These are phyloP conservation scores for Umbellularia californica DNA, from an alignment of 164 flowering plant species.

Conservation along the genomic window DNA sequence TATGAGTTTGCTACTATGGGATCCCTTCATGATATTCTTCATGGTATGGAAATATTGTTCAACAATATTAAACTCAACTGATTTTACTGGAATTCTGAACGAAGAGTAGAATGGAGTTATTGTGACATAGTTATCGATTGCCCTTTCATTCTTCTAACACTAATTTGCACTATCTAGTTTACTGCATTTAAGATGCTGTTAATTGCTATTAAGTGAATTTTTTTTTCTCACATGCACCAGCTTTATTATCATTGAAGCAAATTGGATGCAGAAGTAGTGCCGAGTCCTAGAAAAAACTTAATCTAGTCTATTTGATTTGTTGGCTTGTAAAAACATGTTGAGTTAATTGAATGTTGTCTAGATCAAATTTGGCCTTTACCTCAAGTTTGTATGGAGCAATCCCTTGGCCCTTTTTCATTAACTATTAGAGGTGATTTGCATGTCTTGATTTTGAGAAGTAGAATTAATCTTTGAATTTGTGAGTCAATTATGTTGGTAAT, in stretches of 20 bases:
- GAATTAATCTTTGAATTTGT: not conserved
- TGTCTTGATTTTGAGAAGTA: not conserved
- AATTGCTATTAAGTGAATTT: too few species aligned
- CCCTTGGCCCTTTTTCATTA: too few species aligned
- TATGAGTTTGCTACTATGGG: conserved; percentile 91
- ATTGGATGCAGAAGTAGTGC: too few species aligned
- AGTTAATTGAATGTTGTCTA: too few species aligned
- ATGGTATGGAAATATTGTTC: conserved; percentile 40
- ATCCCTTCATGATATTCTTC: conserved; percentile 87
- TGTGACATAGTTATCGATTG: not conserved
- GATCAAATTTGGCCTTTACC: too few species aligned
- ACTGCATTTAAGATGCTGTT: not conserved
- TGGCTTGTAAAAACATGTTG: too few species aligned
- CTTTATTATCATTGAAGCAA: too few species aligned
- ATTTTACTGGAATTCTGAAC: not conserved
- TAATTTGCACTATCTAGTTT: not conserved
- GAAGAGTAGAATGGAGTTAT: not conserved
- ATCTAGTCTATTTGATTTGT: too few species aligned
- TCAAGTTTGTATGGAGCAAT: too few species aligned
- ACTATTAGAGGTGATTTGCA: too few species aligned
- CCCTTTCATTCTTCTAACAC: not conserved
- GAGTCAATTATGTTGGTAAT: not conserved
- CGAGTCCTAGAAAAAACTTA: too few species aligned
- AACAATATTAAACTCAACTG: not conserved
- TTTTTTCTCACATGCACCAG: too few species aligned